Conservation (phyloP, 805 yeast species). For the Saccharomycopsis selenospora region DNA sequence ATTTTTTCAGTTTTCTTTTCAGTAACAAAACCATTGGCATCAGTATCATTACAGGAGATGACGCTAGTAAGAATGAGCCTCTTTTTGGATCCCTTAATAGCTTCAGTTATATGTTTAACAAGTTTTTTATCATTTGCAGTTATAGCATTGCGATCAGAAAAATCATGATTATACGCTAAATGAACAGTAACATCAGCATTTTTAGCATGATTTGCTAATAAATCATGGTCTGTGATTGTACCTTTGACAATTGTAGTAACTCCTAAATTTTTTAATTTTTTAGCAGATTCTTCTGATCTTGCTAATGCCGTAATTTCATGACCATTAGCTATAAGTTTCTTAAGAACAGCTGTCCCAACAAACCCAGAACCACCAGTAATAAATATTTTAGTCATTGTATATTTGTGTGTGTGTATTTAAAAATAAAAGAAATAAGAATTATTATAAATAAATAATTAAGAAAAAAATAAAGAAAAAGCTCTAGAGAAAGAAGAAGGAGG, state of each 20-base stretch:
- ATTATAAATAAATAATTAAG: no score
- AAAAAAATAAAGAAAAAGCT: no score
- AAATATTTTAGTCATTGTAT: no score
- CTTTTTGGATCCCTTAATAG: constrained; percentile 28
- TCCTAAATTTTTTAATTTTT: constrained; percentile 25
- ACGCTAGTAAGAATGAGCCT: constrained; percentile 27
- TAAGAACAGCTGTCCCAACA: constrained; percentile 26
- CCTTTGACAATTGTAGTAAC: constrained; percentile 11
- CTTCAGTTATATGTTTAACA: constrained; percentile 19
- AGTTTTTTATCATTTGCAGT: constrained; percentile 24
- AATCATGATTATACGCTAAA: constrained; percentile 32
- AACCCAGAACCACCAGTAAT: constrained; percentile 34
- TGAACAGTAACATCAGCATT: constrained; percentile 33
- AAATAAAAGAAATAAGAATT: no score
- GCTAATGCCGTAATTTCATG: constrained; percentile 29
- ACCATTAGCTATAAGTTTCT: constrained; percentile 24
- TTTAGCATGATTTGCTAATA: constrained; percentile 26
- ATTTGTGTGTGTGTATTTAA: no score
- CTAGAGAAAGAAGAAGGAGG: no score
- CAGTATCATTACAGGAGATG: constrained; percentile 13
- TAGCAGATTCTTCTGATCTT: constrained; percentile 29
- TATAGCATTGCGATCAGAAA: constrained; percentile 21
- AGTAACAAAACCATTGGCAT: constrained; percentile 17
- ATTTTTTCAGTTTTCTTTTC: background rate
- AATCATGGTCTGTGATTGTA: constrained; percentile 23